Base-by-base conservation (phyloP, 73 alveolate species). In the Stentor roeselii region DNA sequence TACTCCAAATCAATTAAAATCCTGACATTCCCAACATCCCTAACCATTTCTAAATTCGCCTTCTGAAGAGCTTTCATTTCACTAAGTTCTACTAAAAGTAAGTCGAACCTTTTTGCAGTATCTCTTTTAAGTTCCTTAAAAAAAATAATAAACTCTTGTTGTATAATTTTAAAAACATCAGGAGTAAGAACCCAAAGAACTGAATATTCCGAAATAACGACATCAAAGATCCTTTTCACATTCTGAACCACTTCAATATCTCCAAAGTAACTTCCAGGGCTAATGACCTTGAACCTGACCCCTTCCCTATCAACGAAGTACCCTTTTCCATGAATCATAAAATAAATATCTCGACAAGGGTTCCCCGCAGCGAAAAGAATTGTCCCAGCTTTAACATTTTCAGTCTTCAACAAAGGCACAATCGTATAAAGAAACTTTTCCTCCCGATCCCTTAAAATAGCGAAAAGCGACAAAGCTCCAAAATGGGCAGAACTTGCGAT, bases 381-480 rank as follows among this genome's bases (percentile, higher is more conserved):
- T 59, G 80, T 67, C 42, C 86, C 90, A 3, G 60, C 87, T 15
- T 83, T 87, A 21, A n/a, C 76, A 11, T 76, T 86, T 31, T 82
- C 87, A 88, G 39, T 59, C 36, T 58, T 90, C 84, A 27, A 92
- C 89, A 84, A 84, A 39, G 83, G 91, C 80, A n/a, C 91, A 88
- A 91, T 87, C 35, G 82, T 87, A 59, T 84, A 84, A 30, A 91
- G 80, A 74, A 91, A 88, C 58, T 84, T 74, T 3, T 86, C 78
- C 59, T 91, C 92, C 11, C 78, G 59, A 42, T 88, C 4, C 42
- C 78, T 82, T 3, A 59, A 41, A 15, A 61, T 88, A 88, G 88
- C 87, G 85, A 59, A 50, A 67, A 41, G 87, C 59, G 85, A 84
- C 87, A 76, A 6, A 37, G 74, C 80, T 60, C 78, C 59, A 84